Evolutionary conservation across 202 grass and related monocot species (phyloP), one percentile per base, ranked within the genome.

Genomic region (Schoenoplectus triqueter): DNA sequence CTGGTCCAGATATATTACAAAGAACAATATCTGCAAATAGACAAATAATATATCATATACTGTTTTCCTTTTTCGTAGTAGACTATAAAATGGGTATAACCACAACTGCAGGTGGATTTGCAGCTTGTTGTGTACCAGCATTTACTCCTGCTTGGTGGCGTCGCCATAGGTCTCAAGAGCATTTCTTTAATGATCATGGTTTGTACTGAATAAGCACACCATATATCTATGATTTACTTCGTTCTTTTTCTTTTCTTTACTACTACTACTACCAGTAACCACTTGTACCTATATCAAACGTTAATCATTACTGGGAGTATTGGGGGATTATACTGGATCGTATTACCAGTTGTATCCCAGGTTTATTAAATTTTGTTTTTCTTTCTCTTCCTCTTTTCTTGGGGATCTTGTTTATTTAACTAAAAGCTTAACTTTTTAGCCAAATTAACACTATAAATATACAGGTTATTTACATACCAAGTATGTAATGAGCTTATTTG

Each of bases 131-230:
- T 6, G 71, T 89, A 66, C 95, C 95, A 68, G 92, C 91, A 71
- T 90, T 98, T 82, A 89, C 85, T 79, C 92, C 93, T 88, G 89
- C 86, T 47, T 90, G 92, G 88, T 95, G 89, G 85, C 77, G 87
- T 3, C 84, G 92, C 19, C 91, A 89, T 50, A 98, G 92, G 82
- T 91, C 88, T 78, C 89, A 95, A 88, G 92, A 93, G 11, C 75
- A 92, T 83, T 92, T 98, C 92, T 95, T 95, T 79, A 88, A 95
- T 69, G 92, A 93, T 44, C 89, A 91, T 82, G 95, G 92, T 98
- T 31, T 21, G 91, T 85, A 86, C 84, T 84, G 42, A 75, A 57
- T 82, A 44, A 20, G 10, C 22, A 22, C 69, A 87, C 56, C 31
- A 73, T 73, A 21, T 73, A 21, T 56, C 73, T 69, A 83, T 85